Base-by-base conservation (phyloP, 371 early-diverging fungal species). In the Entomophthora muscae region DNA sequence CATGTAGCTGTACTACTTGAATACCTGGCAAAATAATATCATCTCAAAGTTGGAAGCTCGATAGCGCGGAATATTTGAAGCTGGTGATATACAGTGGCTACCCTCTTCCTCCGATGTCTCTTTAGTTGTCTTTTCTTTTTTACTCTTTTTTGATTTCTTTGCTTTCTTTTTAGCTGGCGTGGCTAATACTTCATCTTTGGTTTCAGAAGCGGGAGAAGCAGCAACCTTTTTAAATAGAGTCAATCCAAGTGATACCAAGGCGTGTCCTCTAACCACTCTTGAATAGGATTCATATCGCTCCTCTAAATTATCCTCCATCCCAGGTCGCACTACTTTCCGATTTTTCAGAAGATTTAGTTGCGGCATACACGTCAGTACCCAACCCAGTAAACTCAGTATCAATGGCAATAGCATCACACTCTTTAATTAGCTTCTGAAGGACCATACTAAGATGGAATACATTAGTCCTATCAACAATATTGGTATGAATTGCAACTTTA, bases 341-440 rank as follows among this genome's bases (percentile, higher is more conserved):
- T 5, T 17, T 42, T 42, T 42, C 42, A 5, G 42, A 5, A 42
- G 5, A 17, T 42, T 42, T 17, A 42, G 42, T 17, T 17, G 17
- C 5, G 42, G 5, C 17, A 17, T 42, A 42, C 17, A 42, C 42
- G 17, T 42, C 42, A 42, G 5, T 17, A 5, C 85, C 83, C 1
- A 90, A 77, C 0, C 93, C 93, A 2, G 90, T 84, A 69, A 95
- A 95, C 68, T 95, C 95, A 0, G 83, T 79, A 71, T 95, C 95
- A 32, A 95, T 65, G 1, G 93, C 81, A 54, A 95, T 75, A 66
- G 83, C 55, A 27, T 55, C 55, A 26, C 55, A 24, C 3, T 27
- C 24, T 10, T 55, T n/a, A 12, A 55, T 26, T 26, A 55, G 55
- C 10, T 10, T n/a, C 10, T 27, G 12, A 62, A 67, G 24, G 68